Evolutionary conservation across 495 filamentous ascomycete species (phyloP).

Genomic region (Xanthoparmelia taractica): DNA sequence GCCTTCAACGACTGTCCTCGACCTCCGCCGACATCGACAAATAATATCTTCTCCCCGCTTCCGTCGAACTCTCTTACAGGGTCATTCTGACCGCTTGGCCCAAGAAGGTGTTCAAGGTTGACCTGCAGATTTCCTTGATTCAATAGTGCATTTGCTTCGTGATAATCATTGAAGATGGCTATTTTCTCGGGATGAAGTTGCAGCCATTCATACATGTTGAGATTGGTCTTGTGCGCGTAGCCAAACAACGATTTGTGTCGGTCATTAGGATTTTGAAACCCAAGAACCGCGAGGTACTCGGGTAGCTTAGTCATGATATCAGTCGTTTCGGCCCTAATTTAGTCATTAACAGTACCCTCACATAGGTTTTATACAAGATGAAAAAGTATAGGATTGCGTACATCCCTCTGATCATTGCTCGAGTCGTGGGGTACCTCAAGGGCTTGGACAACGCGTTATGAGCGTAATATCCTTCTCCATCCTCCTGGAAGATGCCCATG

Average conservation of each 20-base stretch:
- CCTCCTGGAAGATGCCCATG: neutral
- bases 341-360: too few species aligned
- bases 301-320: neutral
- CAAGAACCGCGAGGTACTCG: neutral
- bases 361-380: too few species aligned
- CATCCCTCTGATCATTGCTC: neutral
- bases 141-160: neutral
- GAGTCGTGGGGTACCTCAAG: neutral
- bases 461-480: neutral
- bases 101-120: too few species aligned
- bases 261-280: neutral
- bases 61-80: too few species aligned
- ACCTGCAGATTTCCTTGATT: neutral
- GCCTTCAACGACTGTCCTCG: too few species aligned
- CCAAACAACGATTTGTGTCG: neutral
- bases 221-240: neutral
- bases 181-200: neutral
- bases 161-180: neutral
- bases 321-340: constrained; percentile 1
- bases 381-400: too few species aligned
- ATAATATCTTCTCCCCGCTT: too few species aligned
- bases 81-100: too few species aligned
- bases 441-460: neutral
- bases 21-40: too few species aligned
- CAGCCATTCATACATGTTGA: neutral